Evolutionary conservation across 2,329 filamentous ascomycete species (phyloP).

Genomic region (Dothistroma pini): DNA sequence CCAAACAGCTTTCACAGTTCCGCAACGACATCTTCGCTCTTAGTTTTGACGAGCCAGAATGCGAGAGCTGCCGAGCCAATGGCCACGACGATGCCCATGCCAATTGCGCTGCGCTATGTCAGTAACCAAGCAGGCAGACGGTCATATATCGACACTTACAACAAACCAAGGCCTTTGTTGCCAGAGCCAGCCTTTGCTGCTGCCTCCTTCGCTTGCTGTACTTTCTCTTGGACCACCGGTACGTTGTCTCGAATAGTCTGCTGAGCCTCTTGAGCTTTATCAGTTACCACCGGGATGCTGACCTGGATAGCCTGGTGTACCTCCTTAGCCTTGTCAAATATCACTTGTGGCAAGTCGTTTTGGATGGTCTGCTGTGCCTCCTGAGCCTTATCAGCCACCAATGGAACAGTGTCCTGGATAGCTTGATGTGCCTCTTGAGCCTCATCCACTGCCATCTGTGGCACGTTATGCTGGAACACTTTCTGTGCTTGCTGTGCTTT

Average conservation of each 20-base stretch:
- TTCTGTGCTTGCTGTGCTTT: neutral
- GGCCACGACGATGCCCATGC: neutral
- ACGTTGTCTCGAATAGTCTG: neutral
- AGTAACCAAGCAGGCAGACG: neutral
- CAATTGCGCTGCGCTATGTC: conserved; percentile 1
- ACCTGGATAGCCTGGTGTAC: too few relatives aligned
- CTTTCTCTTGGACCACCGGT: neutral
- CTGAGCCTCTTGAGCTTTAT: neutral
- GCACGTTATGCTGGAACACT: neutral
- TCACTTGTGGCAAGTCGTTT: too few relatives aligned
- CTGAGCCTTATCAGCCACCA: neutral
- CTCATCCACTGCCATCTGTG: neutral
- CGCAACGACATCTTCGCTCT: conserved; percentile 5
- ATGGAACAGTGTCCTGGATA: neutral
- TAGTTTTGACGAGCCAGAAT: conserved; percentile 8
- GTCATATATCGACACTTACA: neutral
- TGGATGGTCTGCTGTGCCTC: neutral
- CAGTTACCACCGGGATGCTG: neutral
- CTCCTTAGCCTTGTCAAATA: too few relatives aligned
- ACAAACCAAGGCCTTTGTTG: neutral
- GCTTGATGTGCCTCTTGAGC: neutral
- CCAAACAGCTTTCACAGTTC: neutral
- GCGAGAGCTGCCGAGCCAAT: conserved; percentile 2
- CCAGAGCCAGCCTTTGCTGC: neutral
- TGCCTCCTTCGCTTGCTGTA: neutral